These are phyloP conservation scores for Diaporthe ampelina DNA, from an alignment of 2,329 filamentous ascomycete genomes.

Conservation along the genomic window DNA sequence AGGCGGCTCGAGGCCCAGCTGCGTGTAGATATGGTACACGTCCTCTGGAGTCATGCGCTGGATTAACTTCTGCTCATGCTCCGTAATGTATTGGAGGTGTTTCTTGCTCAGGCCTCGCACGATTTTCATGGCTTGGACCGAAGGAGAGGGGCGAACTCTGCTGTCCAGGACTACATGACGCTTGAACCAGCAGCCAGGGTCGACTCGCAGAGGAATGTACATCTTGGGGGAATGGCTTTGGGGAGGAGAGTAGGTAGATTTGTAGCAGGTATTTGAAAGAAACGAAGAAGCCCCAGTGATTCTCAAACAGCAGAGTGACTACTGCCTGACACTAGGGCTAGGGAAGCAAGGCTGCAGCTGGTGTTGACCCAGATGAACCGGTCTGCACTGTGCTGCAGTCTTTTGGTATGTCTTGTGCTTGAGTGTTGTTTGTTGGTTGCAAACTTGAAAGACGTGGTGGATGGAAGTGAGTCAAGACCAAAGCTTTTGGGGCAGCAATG, in stretches of 20 bases:
- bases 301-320: neutral
- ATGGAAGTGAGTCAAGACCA: neutral
- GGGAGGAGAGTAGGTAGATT: neutral
- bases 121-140: slow-evolving; percentile 16
- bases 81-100: slow-evolving; percentile 1
- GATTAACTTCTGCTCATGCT: slow-evolving; percentile 10
- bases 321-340: neutral
- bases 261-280: neutral
- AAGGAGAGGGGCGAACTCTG: slow-evolving; percentile 13
- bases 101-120: slow-evolving; percentile 3
- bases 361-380: neutral
- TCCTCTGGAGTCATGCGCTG: neutral
- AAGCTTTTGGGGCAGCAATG: neutral
- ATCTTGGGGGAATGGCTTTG: neutral
- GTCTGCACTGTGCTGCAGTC: neutral
- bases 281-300: neutral
- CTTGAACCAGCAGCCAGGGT: slow-evolving; percentile 6
- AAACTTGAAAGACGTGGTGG: neutral
- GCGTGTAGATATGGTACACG: neutral
- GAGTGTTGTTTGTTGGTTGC: neutral
- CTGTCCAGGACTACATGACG: neutral
- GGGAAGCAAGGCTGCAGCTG: neutral
- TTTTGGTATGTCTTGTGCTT: neutral
- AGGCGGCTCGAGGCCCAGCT: neutral
- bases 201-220: slow-evolving; percentile 22